phyloP scores from a whole-genome alignment of 495 filamentous ascomycete species.

The Neurospora sp. region DNA sequence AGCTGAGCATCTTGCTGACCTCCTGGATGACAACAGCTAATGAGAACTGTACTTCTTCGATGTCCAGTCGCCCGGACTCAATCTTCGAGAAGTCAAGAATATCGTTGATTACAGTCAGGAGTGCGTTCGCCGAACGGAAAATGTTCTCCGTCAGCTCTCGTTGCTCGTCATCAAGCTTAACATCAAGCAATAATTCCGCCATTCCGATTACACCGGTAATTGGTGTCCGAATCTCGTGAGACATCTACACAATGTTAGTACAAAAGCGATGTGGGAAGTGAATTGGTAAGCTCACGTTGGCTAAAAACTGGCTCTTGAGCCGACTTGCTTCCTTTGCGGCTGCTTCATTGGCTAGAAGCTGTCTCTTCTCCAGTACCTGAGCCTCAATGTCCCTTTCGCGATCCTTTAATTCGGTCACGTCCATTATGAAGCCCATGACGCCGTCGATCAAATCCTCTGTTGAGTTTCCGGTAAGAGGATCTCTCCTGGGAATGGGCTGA shows the following conservation, averaged over 20 bases:
- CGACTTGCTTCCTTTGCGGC: slow-evolving; percentile 58
- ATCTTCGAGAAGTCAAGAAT: slow-evolving; percentile 85
- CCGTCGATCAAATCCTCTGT: slow-evolving; percentile 45
- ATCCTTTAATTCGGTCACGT: slow-evolving; percentile 55
- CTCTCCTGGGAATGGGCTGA: slow-evolving; percentile 45
- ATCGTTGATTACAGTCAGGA: slow-evolving; percentile 86
- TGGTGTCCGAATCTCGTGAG: slow-evolving; percentile 76
- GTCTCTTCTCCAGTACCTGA: slow-evolving; percentile 51
- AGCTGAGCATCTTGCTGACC: slow-evolving; percentile 54
- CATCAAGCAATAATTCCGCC: slow-evolving; percentile 59
- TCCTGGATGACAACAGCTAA: slow-evolving; percentile 62
- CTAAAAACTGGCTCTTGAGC: slow-evolving; percentile 61
- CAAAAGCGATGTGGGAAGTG: too few species aligned
- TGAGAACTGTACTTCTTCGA: slow-evolving; percentile 72
- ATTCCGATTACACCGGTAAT: slow-evolving; percentile 64
- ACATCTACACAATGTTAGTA: slow-evolving; percentile 46
- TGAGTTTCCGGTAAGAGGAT: slow-evolving; percentile 33
- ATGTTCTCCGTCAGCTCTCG: slow-evolving; percentile 68
- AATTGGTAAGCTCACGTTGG: slow-evolving; percentile 31
- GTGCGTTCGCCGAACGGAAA: slow-evolving; percentile 65
- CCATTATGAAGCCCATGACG: slow-evolving; percentile 58
- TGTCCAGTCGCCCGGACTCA: slow-evolving; percentile 63
- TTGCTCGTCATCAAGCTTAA: slow-evolving; percentile 56
- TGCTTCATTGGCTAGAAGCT: slow-evolving; percentile 54
- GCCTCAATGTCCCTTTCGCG: slow-evolving; percentile 45